Evolutionary conservation across 768 basidiomycete species (phyloP).

Genomic region (Mycena haematopus): DNA sequence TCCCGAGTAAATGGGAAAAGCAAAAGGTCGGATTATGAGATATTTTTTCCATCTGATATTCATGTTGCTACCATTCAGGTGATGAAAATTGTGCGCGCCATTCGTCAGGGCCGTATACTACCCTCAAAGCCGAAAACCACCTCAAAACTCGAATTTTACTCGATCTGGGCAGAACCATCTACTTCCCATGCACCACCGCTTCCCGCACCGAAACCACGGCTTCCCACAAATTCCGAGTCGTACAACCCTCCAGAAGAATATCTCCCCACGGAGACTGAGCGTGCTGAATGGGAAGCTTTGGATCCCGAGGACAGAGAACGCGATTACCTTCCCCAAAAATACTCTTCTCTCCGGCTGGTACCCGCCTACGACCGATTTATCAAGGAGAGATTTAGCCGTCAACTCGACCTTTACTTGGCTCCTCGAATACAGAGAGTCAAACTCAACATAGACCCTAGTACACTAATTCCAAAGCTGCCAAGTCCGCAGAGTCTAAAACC

Average conservation of each 20-base stretch:
- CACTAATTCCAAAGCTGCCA: constrained; percentile 92
- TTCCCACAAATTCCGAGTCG: constrained; percentile 94
- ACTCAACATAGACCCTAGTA: constrained; percentile 90
- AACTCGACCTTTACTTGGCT: constrained; percentile 95
- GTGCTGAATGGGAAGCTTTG: constrained; percentile 78
- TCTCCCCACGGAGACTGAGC: constrained; percentile 83
- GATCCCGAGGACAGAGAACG: constrained; percentile 91
- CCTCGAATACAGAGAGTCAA: constrained; percentile 88
- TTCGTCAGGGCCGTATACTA: constrained; percentile 92
- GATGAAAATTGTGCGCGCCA: constrained; percentile 99
- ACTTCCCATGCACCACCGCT: constrained; percentile 82
- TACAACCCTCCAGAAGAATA: constrained; percentile 99
- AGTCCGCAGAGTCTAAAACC: constrained; percentile 90
- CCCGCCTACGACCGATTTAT: constrained; percentile 93
- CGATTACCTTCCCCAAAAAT: constrained; percentile 89
- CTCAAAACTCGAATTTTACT: constrained; percentile 74
- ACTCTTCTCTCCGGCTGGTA: constrained; percentile 83
- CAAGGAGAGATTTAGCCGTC: constrained; percentile 91
- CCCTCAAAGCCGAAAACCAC: constrained; percentile 86
- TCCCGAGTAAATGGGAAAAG: constrained; percentile 99
- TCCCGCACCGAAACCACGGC: constrained; percentile 88
- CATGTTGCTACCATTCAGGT: constrained; percentile 57
- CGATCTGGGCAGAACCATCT: constrained; percentile 88
- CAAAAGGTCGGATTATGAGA: constrained; percentile 73
- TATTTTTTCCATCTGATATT: neutral